Evolutionary conservation across 2,329 filamentous ascomycete species (phyloP), one percentile per base, ranked within the genome.

Genomic region (Colletotrichum higginsianum): DNA sequence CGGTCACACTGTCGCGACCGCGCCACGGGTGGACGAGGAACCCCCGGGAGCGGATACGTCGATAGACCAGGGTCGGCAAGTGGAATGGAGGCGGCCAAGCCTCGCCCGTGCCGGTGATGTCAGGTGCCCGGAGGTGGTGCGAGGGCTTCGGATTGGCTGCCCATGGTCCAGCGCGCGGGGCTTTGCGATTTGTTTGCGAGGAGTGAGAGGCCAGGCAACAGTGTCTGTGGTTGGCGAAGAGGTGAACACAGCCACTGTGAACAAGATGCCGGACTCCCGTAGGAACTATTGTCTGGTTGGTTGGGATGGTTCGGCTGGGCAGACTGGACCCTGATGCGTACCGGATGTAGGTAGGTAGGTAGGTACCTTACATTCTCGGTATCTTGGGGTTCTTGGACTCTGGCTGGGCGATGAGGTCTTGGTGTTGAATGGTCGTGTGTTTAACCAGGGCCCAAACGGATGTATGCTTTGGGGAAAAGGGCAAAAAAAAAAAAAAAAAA

Each of bases 81-180:
- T 18, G 26, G 23, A 40, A 49, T 23, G 30, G 50, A 9, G 18
- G 16, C 42, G 38, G 64, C 64, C 69, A 68, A 69, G 60, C 57
- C 63, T 64, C 47, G 49, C 21, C 44, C n/a, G 49, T 49, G 38
- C 52, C 13, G 58, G 65, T 69, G 69, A 72, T 72, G 69, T 72
- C 58, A 72, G 69, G 65, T 60, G 53, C 26, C 64, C 50, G 50
- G 23, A 35, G 40, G 50, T 57, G 38, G 55, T 35, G 30, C 38
- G n/a, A 57, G n/a, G 12, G 16, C 35, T 21, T 40, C 30, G 30
- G 11, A 40, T 56, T 26, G 47, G 15, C 44, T 65, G 46, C 61
- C 38, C 35, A 49, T 49, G 35, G 63, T 38, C 42, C 13, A 49
- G n/a, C 26, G 15, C 42, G 30, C 42, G 44, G 56, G n/a, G 53